Conservation (phyloP, 192 early-diverging fungal genomes). For the Linnemannia schmuckeri region DNA sequence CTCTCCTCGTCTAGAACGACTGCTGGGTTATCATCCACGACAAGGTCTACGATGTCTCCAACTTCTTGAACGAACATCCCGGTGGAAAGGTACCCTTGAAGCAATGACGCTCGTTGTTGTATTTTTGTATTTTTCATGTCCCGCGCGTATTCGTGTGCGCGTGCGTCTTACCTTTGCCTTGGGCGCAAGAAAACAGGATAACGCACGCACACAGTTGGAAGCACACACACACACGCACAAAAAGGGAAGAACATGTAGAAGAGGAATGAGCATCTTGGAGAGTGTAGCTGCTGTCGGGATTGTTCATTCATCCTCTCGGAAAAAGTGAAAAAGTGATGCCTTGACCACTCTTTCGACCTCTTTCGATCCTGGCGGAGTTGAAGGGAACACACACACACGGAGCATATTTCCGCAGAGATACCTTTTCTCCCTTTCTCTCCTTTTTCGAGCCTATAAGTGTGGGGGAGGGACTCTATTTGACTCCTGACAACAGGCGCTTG, state of each 20-base stretch:
- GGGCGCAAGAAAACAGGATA: not conserved
- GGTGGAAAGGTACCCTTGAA: slow-evolving; percentile 59
- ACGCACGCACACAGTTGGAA: no score
- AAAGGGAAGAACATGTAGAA: not conserved
- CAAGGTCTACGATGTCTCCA: slow-evolving; percentile 74
- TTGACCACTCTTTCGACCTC: not conserved
- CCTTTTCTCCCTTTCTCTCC: not conserved
- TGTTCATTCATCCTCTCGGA: not conserved
- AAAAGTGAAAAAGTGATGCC: slow-evolving; percentile 1
- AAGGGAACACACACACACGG: not conserved
- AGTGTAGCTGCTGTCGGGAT: not conserved
- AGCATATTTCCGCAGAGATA: slow-evolving; percentile 1
- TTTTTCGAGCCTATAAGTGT: not conserved
- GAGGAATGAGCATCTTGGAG: not conserved
- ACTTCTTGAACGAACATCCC: slow-evolving; percentile 71
- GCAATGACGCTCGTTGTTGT: not conserved
- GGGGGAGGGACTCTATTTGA: slow-evolving; percentile 12
- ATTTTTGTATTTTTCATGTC: not conserved
- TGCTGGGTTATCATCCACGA: slow-evolving; percentile 76
- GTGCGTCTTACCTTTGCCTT: not conserved
- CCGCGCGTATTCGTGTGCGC: not conserved
- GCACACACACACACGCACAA: not conserved
- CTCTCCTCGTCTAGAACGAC: slow-evolving; percentile 33
- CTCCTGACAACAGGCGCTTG: not conserved
- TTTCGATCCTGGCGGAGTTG: not conserved